Conservation (phyloP, 2,329 filamentous ascomycete species). For the Pseudopithomyces maydicus region DNA sequence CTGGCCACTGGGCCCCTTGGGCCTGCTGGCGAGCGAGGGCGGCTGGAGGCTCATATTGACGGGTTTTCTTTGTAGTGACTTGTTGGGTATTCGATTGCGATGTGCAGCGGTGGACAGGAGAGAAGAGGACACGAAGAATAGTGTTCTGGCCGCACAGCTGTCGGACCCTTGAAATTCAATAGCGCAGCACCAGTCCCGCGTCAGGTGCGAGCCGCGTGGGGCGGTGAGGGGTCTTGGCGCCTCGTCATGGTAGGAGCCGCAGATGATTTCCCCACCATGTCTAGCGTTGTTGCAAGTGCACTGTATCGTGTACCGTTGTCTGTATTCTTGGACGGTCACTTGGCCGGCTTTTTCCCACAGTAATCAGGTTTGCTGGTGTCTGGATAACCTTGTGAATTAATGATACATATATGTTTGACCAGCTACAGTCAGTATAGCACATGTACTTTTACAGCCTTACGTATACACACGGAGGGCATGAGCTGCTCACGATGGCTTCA, state of each 20-base stretch:
- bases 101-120: neutral
- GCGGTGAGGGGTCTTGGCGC: conserved; percentile 11
- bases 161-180: conserved; percentile 15
- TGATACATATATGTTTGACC: neutral
- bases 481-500: conserved; percentile 67
- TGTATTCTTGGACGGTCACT: no score
- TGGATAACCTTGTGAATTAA: neutral
- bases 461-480: neutral
- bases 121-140: conserved; percentile 6
- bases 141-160: conserved; percentile 6
- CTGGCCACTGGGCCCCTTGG: conserved; percentile 40
- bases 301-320: no score
- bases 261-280: neutral
- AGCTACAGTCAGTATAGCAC: neutral
- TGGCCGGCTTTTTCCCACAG: no score
- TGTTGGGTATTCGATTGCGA: neutral
- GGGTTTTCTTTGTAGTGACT: neutral
- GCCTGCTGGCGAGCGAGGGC: conserved; percentile 41
- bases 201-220: conserved; percentile 4
- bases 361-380: no score
- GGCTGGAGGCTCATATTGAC: conserved; percentile 44
- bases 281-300: neutral
- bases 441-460: neutral
- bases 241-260: conserved; percentile 1
- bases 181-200: conserved; percentile 3